Evolutionary conservation across 2,329 filamentous ascomycete genomes (phyloP).

Genomic region (Penicillium capsulatum): DNA sequence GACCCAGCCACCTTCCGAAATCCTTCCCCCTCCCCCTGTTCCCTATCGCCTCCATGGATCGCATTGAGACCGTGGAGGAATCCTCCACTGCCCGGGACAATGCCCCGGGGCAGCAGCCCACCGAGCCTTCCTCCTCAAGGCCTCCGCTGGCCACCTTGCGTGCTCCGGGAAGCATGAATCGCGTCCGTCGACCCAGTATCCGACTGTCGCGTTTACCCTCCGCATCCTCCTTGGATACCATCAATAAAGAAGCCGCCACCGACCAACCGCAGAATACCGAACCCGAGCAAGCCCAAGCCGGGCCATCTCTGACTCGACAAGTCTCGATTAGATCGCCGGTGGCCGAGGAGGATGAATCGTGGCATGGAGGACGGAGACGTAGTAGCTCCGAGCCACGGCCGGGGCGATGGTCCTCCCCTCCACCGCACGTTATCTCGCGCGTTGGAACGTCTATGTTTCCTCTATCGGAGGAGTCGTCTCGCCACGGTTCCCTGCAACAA

Average conservation of each 20-base stretch:
- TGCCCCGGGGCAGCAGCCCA: conserved; percentile 13
- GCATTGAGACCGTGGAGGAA: conserved; percentile 33
- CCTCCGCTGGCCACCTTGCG: conserved; percentile 17
- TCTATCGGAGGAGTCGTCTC: conserved; percentile 33
- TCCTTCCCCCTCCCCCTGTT: not conserved
- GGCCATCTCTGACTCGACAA: conserved; percentile 17
- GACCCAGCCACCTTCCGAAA: conserved; percentile 1
- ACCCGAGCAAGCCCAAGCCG: conserved; percentile 6
- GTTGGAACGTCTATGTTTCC: conserved; percentile 26
- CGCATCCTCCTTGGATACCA: conserved; percentile 15
- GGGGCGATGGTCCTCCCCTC: conserved; percentile 30
- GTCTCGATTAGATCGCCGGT: conserved; percentile 14
- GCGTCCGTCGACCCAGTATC: conserved; percentile 32
- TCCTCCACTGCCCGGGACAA: conserved; percentile 9
- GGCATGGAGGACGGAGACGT: conserved; percentile 33
- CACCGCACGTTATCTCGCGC: conserved; percentile 18
- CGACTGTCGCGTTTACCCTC: conserved; percentile 25
- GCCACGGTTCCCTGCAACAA: conserved; percentile 11
- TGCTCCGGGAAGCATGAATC: conserved; percentile 13
- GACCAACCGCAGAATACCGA: conserved; percentile 4
- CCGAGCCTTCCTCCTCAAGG: conserved; percentile 14
- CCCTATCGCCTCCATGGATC: conserved; percentile 32
- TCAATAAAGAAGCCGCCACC: conserved; percentile 2
- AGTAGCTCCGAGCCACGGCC: conserved; percentile 41
- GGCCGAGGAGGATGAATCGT: conserved; percentile 26